phyloP scores from a whole-genome alignment of 192 early-diverging fungal species.

The Lunasporangiospora selenospora region DNA sequence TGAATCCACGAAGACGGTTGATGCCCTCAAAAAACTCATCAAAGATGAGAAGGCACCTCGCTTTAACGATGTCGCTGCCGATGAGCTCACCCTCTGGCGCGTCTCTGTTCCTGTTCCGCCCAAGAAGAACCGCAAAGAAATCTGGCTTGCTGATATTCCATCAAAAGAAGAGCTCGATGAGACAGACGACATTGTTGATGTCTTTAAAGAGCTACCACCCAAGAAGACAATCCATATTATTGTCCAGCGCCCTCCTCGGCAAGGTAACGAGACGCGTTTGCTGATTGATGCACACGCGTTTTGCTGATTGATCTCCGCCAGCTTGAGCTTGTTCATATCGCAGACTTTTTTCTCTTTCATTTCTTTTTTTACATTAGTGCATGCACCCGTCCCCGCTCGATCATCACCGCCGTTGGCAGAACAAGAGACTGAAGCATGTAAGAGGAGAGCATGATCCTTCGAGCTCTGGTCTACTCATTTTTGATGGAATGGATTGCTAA shows the following conservation, averaged over 20 bases:
- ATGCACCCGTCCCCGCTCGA: constrained; percentile 9
- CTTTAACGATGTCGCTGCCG: constrained; percentile 10
- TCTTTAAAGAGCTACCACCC: background rate
- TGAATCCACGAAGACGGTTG: too few species aligned
- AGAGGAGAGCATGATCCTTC: background rate
- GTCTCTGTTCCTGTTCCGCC: too few species aligned
- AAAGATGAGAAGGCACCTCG: too few species aligned
- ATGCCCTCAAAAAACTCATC: too few species aligned
- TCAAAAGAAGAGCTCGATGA: background rate
- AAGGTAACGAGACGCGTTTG: too few species aligned
- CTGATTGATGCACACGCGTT: constrained; percentile 1
- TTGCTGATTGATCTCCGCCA: background rate
- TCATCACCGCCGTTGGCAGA: constrained; percentile 1
- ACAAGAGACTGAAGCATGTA: constrained; percentile 16
- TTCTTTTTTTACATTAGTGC: background rate
- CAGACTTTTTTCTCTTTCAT: background rate
- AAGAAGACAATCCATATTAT: constrained; percentile 3
- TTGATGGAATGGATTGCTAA: constrained; percentile 1
- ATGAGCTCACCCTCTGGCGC: constrained; percentile 23
- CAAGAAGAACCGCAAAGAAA: too few species aligned
- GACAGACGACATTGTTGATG: background rate
- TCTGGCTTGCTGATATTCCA: too few species aligned
- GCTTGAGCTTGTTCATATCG: background rate
- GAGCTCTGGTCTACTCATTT: background rate
- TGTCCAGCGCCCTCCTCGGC: constrained; percentile 15